Evolutionary conservation across 768 basidiomycete species (phyloP), one percentile per base, ranked within the genome.

Genomic region (Pleurotus giganteus): DNA sequence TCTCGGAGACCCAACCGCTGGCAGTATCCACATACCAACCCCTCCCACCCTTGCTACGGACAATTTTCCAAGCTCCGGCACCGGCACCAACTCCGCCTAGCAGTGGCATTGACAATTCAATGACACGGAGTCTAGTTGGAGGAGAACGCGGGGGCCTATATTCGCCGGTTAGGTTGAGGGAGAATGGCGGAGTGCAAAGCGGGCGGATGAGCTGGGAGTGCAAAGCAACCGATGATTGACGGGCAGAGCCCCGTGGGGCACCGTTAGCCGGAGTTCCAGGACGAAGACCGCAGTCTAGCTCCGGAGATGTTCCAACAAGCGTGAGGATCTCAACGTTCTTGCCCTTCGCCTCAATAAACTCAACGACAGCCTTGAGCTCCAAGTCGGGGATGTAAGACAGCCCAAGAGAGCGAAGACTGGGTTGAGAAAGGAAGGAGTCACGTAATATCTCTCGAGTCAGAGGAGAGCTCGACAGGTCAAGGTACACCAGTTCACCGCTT

Each of bases 1-100:
- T 51, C 46, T 66, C 57, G 4, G 47, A 47, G 26, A 85, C 74
- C 94, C 94, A 97, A 2, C 87, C 89, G 57, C 85, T 86, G 21
- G 90, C 89, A 0, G 87, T 82, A 67, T 98, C 90, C 47, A 95
- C 92, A 64, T 93, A 97, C 94, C 95, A 98, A 3, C 93, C 94
- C 21, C 96, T 74, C 1, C 93, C 88, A 6, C 96, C 96, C 67
- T 97, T 97, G 64, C 91, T 93, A 56, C 84, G 78, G n/a, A 98
- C 77, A 57, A 90, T 88, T 50, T 88, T 81, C 96, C 96, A 99
- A 27, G 88, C 74, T 4, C 86, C 89, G 0, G 85, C 91, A 3
- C 92, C 93, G 1, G 79, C 80, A 5, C 91, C 91, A 2, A 96
- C 75, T 4, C 80, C 81, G 44, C 81, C 75, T 4, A 98, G 78